Evolutionary conservation across 129 eudicot species (phyloP), one percentile per base, ranked within the genome.

Genomic region (Escallonia rubra): DNA sequence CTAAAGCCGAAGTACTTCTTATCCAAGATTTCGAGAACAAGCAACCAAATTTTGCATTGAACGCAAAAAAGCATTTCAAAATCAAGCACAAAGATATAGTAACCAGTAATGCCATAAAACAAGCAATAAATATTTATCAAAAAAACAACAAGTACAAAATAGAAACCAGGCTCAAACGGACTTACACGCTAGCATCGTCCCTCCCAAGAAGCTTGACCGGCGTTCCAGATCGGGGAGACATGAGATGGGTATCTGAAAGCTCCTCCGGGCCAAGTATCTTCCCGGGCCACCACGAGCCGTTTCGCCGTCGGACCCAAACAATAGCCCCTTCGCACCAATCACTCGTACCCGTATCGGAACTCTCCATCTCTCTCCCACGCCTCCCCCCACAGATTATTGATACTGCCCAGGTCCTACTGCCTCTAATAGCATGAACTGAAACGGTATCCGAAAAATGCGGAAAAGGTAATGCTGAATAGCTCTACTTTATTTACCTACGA

Each of bases 271-370:
- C 99, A 9, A 94, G 81, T 64, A 94, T 89, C 81, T 90, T 94
- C 11, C 99, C 99, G 11, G 99, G 99, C 99, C 97, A 94, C 99
- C 99, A 94, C 15, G 99, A 94, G 59, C 99, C 99, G 63, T 94
- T 94, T 38, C 97, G 82, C 69, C 99, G 78, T 57, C 97, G 81
- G 38, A 94, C 99, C 99, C 99, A 94, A 49, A 94, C 99, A 41
- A 94, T 89, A 42, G 93, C 76, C 51, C 99, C 99, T 63, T 85
- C 86, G 68, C 85, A 68, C 59, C 86, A 82, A 69, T 93, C 96
- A 16, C 39, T 79, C 62, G 70, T 72, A 59, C 86, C 88, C 39
- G 74, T 69, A n/a, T 85, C 93, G 4, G 95, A 85, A 78, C 95
- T 87, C 59, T 64, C 96, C 96, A 87, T 90, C 57, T 14, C 61